Percentiles rank a stretch among this genome's conserved stretches.
phyloP scores from a whole-genome alignment of 176 grass and related monocot species.

The Puya raimondii region DNA sequence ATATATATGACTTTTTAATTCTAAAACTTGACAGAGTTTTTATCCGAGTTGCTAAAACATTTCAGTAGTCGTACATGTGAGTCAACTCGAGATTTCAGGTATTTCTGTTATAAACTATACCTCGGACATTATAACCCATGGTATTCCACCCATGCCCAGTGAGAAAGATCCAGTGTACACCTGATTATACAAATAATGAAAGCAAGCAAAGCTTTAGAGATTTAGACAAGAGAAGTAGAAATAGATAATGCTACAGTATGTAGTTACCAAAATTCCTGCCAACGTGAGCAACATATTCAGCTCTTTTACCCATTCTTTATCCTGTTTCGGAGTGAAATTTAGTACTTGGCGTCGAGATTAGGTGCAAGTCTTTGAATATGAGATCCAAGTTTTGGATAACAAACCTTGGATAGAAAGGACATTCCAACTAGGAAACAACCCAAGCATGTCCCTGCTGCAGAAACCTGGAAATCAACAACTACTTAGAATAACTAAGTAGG shows the following conservation, averaged over 20 bases:
- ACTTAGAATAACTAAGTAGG: neutral
- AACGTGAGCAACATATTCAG: slow-evolving; percentile 45
- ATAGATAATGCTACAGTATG: slow-evolving; percentile 6
- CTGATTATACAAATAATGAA: slow-evolving; percentile 23
- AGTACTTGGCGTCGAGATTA: neutral
- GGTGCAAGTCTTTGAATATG: neutral
- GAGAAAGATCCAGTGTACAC: slow-evolving; percentile 69
- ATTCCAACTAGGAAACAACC: slow-evolving; percentile 67
- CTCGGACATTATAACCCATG: slow-evolving; percentile 96
- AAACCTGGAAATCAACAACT: slow-evolving; percentile 36
- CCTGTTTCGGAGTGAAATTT: slow-evolving; percentile 25
- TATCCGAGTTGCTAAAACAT: too few species aligned
- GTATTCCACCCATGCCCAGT: slow-evolving; percentile 75
- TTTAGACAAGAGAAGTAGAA: slow-evolving; percentile 3
- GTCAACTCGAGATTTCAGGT: too few species aligned
- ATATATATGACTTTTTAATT: too few species aligned
- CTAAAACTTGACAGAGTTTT: too few species aligned
- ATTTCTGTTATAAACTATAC: slow-evolving; percentile 12
- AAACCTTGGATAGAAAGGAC: slow-evolving; percentile 69
- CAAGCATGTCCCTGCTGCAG: slow-evolving; percentile 70
- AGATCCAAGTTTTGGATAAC: neutral
- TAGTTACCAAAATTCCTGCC: slow-evolving; percentile 54
- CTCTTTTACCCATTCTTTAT: slow-evolving; percentile 40
- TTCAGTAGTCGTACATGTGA: neutral
- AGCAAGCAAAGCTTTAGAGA: neutral